These are phyloP conservation scores for Pneumocystis sp. DNA, from an alignment of 1,139 yeast genomes.

Conservation along the genomic window DNA sequence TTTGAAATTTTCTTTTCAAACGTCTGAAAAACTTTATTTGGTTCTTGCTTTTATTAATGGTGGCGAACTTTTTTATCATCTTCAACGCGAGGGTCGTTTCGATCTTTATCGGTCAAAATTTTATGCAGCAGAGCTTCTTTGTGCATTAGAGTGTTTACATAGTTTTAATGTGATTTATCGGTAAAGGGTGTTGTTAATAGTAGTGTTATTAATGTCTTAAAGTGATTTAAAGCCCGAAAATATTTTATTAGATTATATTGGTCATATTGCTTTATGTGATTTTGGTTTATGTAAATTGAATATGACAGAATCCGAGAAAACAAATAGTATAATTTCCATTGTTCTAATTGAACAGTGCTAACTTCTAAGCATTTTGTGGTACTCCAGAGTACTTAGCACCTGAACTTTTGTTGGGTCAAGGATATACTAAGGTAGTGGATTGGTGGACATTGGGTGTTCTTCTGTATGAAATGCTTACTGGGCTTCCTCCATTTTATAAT, in stretches of 20 bases:
- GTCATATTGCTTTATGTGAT: conserved; percentile 64
- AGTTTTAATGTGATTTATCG: conserved; percentile 83
- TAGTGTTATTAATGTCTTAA: neutral
- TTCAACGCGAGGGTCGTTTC: conserved; percentile 82
- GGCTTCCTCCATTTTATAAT: conserved; percentile 91
- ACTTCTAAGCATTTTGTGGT: conserved; percentile 62
- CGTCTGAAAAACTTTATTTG: conserved; percentile 81
- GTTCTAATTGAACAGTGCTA: conserved; percentile 11
- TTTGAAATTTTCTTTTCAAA: conserved; percentile 83
- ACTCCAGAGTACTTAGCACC: conserved; percentile 96
- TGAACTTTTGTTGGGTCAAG: conserved; percentile 76
- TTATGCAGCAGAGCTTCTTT: conserved; percentile 81
- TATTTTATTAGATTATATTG: conserved; percentile 82
- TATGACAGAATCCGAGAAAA: neutral
- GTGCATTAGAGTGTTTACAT: conserved; percentile 85
- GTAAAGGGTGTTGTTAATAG: conserved; percentile 1
- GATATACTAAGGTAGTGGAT: conserved; percentile 89
- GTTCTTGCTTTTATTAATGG: conserved; percentile 92
- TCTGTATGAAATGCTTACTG: conserved; percentile 89
- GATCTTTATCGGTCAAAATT: conserved; percentile 80
- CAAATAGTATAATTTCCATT: conserved; percentile 8
- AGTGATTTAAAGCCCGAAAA: conserved; percentile 85
- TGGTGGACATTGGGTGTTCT: conserved; percentile 98
- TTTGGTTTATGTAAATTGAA: neutral
- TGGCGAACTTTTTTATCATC: conserved; percentile 89